Evolutionary conservation across 192 early-diverging fungal genomes (phyloP).

Genomic region (Gonapodya prolifera): DNA sequence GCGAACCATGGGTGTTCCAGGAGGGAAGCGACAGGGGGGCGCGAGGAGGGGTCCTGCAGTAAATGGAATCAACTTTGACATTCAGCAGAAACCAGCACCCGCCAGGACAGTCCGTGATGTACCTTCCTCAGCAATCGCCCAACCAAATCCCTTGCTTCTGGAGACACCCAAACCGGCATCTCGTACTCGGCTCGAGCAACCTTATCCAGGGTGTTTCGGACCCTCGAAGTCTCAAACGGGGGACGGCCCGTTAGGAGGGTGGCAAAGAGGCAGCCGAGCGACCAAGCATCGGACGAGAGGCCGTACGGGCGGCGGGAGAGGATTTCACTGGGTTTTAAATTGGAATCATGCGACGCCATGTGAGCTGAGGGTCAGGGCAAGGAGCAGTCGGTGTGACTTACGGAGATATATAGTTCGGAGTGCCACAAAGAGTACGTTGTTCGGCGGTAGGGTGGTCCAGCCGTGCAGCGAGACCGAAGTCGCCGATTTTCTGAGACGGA

Average conservation of each 20-base stretch:
- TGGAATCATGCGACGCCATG: background rate
- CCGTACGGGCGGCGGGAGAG: conserved; percentile 58
- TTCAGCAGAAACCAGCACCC: background rate
- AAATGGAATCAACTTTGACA: background rate
- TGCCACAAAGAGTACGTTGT: conserved; percentile 65
- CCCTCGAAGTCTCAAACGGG: conserved; percentile 53
- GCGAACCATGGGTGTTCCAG: too few species aligned
- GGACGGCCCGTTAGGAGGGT: conserved; percentile 58
- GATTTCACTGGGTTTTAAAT: conserved; percentile 34
- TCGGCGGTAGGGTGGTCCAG: conserved; percentile 30
- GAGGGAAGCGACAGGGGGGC: too few species aligned
- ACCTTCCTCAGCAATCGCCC: conserved; percentile 36
- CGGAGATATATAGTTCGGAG: conserved; percentile 69
- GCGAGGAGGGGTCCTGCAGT: too few species aligned
- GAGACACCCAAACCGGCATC: conserved; percentile 39
- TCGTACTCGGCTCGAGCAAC: conserved; percentile 33
- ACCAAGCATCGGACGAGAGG: conserved; percentile 60
- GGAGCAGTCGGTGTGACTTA: conserved; percentile 15
- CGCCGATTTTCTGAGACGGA: conserved; percentile 39
- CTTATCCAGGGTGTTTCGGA: conserved; percentile 40
- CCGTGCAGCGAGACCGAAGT: conserved; percentile 62
- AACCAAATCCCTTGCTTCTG: conserved; percentile 39
- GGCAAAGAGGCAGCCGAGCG: conserved; percentile 60
- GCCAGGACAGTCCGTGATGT: too few species aligned
- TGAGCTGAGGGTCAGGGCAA: conserved; percentile 4